Evolutionary conservation across 306 rosid species (phyloP).

Genomic region (Rosa rugosa): DNA sequence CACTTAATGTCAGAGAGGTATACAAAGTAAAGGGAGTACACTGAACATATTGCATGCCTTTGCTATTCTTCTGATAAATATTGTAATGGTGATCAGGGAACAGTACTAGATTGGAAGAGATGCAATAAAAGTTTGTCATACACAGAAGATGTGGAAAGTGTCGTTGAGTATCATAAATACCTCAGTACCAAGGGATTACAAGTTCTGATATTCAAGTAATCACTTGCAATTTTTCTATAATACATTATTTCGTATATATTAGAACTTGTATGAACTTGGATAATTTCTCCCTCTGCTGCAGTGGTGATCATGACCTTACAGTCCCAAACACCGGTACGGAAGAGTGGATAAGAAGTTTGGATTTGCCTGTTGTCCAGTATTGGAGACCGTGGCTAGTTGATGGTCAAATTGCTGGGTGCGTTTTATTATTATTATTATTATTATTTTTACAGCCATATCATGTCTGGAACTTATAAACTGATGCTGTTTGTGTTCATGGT

Average conservation of each 20-base stretch:
- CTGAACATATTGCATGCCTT: not conserved
- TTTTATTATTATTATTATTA: not conserved
- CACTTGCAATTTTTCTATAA: not conserved
- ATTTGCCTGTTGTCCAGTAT: slow-evolving; percentile 20
- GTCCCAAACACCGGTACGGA: slow-evolving; percentile 24
- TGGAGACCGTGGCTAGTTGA: slow-evolving; percentile 33
- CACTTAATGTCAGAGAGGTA: slow-evolving; percentile 29
- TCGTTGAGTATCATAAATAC: slow-evolving; percentile 17
- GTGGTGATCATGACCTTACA: slow-evolving; percentile 33
- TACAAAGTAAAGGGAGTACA: no score
- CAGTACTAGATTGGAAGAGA: slow-evolving; percentile 27
- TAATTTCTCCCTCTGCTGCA: not conserved
- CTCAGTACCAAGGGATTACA: slow-evolving; percentile 27
- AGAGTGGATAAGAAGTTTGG: slow-evolving; percentile 20
- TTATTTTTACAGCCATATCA: not conserved
- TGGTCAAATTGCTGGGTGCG: slow-evolving; percentile 34
- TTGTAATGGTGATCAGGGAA: slow-evolving; percentile 10
- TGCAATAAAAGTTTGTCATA: slow-evolving; percentile 19
- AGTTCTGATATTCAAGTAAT: slow-evolving; percentile 32
- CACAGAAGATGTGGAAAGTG: slow-evolving; percentile 18
- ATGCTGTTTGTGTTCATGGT: not conserved
- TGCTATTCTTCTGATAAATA: not conserved
- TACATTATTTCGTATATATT: not conserved
- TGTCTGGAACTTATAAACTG: not conserved
- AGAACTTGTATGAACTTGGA: not conserved